Evolutionary conservation across 371 early-diverging fungal genomes (phyloP).

Genomic region (Mortierella sp.): DNA sequence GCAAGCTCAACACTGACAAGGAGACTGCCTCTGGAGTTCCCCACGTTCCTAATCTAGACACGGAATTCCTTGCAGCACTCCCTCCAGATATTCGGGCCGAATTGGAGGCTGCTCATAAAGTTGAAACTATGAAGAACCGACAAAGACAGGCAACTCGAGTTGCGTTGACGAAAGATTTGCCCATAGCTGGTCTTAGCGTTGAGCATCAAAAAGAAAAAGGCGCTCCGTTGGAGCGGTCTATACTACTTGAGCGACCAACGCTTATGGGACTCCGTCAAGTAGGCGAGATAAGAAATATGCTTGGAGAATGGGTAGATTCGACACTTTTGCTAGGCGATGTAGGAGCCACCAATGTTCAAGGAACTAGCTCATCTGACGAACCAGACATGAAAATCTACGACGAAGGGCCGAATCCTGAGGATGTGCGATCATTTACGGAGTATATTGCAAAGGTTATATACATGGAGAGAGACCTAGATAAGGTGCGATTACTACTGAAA

Average conservation of each 20-base stretch:
- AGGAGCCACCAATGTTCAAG: not conserved
- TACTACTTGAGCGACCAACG: conserved; percentile 22
- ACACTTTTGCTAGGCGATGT: conserved; percentile 15
- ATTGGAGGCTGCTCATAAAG: conserved; percentile 21
- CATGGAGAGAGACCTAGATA: conserved; percentile 51
- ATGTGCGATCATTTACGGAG: conserved; percentile 41
- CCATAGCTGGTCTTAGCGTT: not conserved
- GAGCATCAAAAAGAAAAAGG: not conserved
- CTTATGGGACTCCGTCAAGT: conserved; percentile 34
- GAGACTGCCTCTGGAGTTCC: not conserved
- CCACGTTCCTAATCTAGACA: conserved; percentile 24
- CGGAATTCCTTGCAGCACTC: conserved; percentile 35
- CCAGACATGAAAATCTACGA: conserved; percentile 10
- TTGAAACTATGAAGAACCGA: conserved; percentile 26
- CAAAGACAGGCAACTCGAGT: conserved; percentile 15
- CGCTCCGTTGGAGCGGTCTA: not conserved
- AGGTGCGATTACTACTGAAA: conserved; percentile 33
- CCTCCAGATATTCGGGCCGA: conserved; percentile 47
- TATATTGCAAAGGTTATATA: conserved; percentile 42
- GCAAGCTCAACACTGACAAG: not conserved
- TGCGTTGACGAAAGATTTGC: not conserved
- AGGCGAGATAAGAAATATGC: conserved; percentile 26
- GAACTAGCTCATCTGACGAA: not conserved
- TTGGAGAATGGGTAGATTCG: conserved; percentile 44
- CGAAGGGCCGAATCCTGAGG: conserved; percentile 51